A percentile compares a stretch with the other conserved stretches of the same genome.
Evolutionary conservation across 225 moss, liverwort and hornwort genomes (phyloP).

Genomic region (Pleurozium schreberi): DNA sequence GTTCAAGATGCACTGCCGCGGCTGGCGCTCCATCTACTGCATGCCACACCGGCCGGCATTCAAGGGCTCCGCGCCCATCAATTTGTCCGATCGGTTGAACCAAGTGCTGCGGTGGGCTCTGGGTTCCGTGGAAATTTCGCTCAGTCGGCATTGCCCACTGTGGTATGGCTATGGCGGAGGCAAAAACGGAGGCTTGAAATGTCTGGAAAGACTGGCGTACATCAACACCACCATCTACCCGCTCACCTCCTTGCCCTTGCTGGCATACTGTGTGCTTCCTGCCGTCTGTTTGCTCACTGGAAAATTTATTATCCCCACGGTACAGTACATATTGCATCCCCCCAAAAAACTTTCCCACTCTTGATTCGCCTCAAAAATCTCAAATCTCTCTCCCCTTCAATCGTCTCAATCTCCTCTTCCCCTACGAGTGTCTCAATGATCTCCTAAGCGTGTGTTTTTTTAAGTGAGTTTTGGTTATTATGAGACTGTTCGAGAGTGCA

Average conservation of each 20-base stretch:
- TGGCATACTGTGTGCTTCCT: conserved; percentile 76
- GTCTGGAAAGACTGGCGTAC: conserved; percentile 65
- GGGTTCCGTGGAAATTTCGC: conserved; percentile 76
- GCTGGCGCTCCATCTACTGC: conserved; percentile 90
- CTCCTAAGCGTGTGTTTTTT: too few relatives aligned
- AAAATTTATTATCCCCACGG: conserved; percentile 88
- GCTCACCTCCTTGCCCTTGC: conserved; percentile 63
- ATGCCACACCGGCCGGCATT: conserved; percentile 77
- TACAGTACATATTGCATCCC: conserved; percentile 1
- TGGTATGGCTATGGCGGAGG: conserved; percentile 80
- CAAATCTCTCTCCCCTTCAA: not conserved
- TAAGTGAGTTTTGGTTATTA: too few relatives aligned
- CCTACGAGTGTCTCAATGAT: too few relatives aligned
- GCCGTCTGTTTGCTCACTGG: conserved; percentile 78
- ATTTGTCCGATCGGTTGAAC: conserved; percentile 71
- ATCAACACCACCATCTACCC: conserved; percentile 88
- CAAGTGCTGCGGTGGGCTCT: conserved; percentile 89
- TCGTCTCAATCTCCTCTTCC: not conserved
- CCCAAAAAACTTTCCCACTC: not conserved
- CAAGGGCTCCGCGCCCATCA: conserved; percentile 65
- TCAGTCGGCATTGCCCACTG: conserved; percentile 77
- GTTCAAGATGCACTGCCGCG: conserved; percentile 85
- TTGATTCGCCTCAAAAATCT: not conserved
- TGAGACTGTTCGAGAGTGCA: not conserved
- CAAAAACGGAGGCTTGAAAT: conserved; percentile 57